A percentile compares a stretch with the other conserved stretches of the same genome.
Evolutionary conservation across 805 yeast species (phyloP).

Genomic region (Wickerhamomyces pijperi): DNA sequence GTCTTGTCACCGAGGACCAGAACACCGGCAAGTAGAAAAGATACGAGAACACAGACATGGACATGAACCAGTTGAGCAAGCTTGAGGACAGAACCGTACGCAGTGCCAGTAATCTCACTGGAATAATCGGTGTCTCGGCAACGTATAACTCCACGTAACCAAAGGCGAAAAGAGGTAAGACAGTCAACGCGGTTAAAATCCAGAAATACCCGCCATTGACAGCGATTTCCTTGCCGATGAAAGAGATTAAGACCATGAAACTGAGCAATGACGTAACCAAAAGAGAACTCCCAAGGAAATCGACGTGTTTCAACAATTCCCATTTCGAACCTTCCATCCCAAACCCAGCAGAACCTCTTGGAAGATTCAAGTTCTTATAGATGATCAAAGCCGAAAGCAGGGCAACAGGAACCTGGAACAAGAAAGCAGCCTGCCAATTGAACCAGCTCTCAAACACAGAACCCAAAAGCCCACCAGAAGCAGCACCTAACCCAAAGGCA

Average conservation of each 20-base stretch:
- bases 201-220: constrained; percentile 34
- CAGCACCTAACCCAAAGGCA: constrained; percentile 61
- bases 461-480: constrained; percentile 52
- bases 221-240: constrained; percentile 47
- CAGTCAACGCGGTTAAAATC: constrained; percentile 22
- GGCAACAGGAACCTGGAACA: constrained; percentile 42
- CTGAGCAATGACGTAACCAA: constrained; percentile 47
- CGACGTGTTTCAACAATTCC: constrained; percentile 45
- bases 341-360: constrained; percentile 41
- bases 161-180: constrained; percentile 26
- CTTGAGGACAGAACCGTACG: constrained; percentile 56
- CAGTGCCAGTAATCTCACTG: constrained; percentile 40
- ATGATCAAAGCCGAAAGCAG: constrained; percentile 28
- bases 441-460: constrained; percentile 39
- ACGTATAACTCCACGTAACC: constrained; percentile 30
- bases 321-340: constrained; percentile 33
- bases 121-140: constrained; percentile 50
- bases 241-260: constrained; percentile 55
- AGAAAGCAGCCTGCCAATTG: constrained; percentile 62
- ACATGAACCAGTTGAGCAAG: constrained; percentile 53
- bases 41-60: constrained; percentile 55
- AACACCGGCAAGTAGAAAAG: constrained; percentile 65
- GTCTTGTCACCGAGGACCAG: constrained; percentile 40
- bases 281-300: constrained; percentile 51
- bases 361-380: constrained; percentile 25